phyloP scores from a whole-genome alignment of 2,329 filamentous ascomycete genomes.

The Colletotrichum tamarilloi region DNA sequence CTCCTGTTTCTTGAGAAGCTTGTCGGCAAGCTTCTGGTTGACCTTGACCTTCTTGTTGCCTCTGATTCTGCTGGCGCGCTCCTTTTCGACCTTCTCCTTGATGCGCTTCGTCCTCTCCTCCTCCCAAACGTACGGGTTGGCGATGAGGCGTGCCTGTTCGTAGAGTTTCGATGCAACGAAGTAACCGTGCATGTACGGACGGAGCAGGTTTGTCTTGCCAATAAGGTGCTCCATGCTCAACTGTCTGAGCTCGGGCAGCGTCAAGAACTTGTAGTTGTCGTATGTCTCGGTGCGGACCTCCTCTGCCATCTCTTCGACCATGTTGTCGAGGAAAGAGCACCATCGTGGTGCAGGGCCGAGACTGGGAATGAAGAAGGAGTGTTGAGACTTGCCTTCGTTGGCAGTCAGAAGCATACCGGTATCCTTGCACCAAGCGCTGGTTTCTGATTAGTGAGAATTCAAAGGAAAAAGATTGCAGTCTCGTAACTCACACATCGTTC shows the following conservation, averaged over 20 bases:
- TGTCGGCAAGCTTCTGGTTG: conserved; percentile 85
- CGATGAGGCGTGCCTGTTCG: conserved; percentile 92
- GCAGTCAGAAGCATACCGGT: conserved; percentile 96
- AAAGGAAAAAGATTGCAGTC: background rate
- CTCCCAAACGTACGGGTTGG: conserved; percentile 93
- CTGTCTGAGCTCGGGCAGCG: conserved; percentile 83
- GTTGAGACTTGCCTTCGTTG: conserved; percentile 95
- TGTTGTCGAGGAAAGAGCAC: conserved; percentile 96
- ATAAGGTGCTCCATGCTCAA: conserved; percentile 90
- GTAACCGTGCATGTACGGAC: conserved; percentile 99
- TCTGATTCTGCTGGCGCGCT: conserved; percentile 92
- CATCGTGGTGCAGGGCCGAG: conserved; percentile 93
- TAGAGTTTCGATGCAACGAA: conserved; percentile 96
- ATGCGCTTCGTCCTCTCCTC: conserved; percentile 92
- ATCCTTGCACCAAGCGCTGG: conserved; percentile 82
- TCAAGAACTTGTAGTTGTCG: conserved; percentile 99
- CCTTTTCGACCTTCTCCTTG: conserved; percentile 95
- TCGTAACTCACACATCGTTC: conserved; percentile 73
- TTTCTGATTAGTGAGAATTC: background rate
- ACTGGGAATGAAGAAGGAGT: conserved; percentile 94
- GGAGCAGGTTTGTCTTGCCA: conserved; percentile 87
- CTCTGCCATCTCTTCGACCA: conserved; percentile 99
- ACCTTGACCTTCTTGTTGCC: conserved; percentile 98
- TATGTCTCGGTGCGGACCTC: conserved; percentile 83
- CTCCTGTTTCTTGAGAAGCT: conserved; percentile 74